Conservation (phyloP, 1,284 basidiomycete species). For the Moesziomyces sp. region DNA sequence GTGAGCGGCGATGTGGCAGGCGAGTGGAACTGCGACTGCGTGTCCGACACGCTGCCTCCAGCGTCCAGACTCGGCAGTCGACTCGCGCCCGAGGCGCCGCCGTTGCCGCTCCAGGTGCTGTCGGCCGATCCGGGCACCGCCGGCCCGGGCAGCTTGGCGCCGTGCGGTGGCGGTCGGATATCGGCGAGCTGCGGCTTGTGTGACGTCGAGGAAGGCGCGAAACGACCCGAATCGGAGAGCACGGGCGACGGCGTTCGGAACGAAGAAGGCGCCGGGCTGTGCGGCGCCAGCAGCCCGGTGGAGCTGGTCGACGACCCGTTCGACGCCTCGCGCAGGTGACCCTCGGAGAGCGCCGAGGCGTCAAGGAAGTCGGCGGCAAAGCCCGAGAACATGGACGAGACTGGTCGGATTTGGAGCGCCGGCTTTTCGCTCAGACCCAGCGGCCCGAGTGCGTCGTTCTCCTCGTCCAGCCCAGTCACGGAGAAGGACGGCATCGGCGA, state of each 20-base stretch:
- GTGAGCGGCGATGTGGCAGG: slow-evolving; percentile 38
- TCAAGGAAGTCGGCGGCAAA: slow-evolving; percentile 54
- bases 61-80: slow-evolving; percentile 46
- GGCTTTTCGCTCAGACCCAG: slow-evolving; percentile 26
- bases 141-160: slow-evolving; percentile 29
- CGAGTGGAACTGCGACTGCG: slow-evolving; percentile 44
- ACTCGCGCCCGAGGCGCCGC: slow-evolving; percentile 8
- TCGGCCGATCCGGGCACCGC: slow-evolving; percentile 37
- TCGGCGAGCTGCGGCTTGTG: slow-evolving; percentile 29
- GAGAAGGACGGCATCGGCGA: slow-evolving; percentile 50
- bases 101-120: slow-evolving; percentile 33
- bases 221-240: slow-evolving; percentile 11
- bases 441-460: slow-evolving; percentile 24
- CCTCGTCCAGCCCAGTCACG: slow-evolving; percentile 31
- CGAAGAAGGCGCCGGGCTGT: slow-evolving; percentile 26
- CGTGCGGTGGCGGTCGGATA: slow-evolving; percentile 36
- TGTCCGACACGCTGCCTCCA: slow-evolving; percentile 31
- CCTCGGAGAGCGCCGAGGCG: slow-evolving; percentile 33
- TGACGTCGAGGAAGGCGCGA: slow-evolving; percentile 5
- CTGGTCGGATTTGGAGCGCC: slow-evolving; percentile 51
- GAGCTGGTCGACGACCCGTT: slow-evolving; percentile 22
- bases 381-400: slow-evolving; percentile 57
- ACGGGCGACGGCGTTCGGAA: slow-evolving; percentile 30
- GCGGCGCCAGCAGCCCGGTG: slow-evolving; percentile 35
- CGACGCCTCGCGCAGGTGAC: slow-evolving; percentile 22